phyloP scores from a whole-genome alignment of 1,284 basidiomycete genomes.

The Trichosporon sp. region DNA sequence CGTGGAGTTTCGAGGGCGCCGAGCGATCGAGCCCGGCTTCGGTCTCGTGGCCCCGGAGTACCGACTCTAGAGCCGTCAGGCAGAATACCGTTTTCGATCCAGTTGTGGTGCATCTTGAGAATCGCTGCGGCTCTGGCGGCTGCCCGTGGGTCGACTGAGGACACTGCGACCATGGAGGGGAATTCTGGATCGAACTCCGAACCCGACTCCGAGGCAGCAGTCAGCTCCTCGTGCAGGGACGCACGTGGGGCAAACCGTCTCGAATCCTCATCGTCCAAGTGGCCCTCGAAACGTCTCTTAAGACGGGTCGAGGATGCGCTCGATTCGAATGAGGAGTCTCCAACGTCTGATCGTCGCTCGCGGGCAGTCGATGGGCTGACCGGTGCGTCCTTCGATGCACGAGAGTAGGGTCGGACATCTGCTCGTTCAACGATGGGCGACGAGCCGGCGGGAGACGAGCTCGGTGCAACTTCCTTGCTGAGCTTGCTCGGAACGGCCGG shows the following conservation, averaged over 20 bases:
- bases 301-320: neutral
- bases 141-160: constrained; percentile 69
- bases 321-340: neutral
- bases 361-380: neutral
- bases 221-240: constrained; percentile 11
- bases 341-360: neutral
- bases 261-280: neutral
- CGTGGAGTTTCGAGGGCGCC: constrained; percentile 2
- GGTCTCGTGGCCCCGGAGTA: constrained; percentile 23
- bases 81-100: constrained; percentile 59
- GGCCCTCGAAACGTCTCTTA: constrained; percentile 2
- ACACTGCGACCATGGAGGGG: constrained; percentile 61
- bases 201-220: constrained; percentile 13
- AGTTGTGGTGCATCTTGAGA: constrained; percentile 76
- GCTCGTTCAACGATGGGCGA: neutral
- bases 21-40: constrained; percentile 28
- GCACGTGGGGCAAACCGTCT: neutral
- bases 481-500: neutral
- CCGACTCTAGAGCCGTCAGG: constrained; percentile 13
- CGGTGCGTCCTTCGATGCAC: neutral
- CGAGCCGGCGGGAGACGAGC: neutral
- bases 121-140: constrained; percentile 86
- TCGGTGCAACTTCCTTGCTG: neutral
- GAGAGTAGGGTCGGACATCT: neutral
- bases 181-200: constrained; percentile 18